phyloP scores from a whole-genome alignment of 176 grass and related monocot species.

The Panicum miliaceum region DNA sequence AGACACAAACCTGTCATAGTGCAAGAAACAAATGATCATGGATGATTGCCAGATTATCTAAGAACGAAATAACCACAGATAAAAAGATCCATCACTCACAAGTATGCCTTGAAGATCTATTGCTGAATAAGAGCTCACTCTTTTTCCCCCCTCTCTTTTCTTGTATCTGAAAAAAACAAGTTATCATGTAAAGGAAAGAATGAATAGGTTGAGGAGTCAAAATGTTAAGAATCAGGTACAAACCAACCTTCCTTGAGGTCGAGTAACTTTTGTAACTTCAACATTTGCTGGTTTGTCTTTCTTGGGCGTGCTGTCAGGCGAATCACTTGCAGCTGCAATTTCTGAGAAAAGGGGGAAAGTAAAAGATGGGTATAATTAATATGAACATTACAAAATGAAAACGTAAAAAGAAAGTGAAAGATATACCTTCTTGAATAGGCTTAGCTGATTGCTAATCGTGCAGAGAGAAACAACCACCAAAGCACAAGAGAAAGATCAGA shows the following conservation, averaged over 20 bases:
- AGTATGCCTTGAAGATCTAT: constrained; percentile 98
- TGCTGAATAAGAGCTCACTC: constrained; percentile 75
- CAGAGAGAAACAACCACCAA: neutral
- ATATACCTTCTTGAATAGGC: constrained; percentile 73
- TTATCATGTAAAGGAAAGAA: constrained; percentile 11
- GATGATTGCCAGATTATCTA: neutral
- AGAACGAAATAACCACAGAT: neutral
- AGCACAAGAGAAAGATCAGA: constrained; percentile 9
- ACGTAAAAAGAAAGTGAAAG: neutral
- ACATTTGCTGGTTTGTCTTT: constrained; percentile 56
- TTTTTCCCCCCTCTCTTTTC: constrained; percentile 93
- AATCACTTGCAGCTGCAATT: constrained; percentile 48
- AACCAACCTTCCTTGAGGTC: constrained; percentile 88
- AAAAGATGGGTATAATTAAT: neutral
- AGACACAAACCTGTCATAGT: neutral
- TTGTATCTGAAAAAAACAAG: constrained; percentile 67
- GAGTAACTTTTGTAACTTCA: constrained; percentile 64
- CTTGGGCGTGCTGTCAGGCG: constrained; percentile 44
- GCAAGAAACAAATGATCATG: neutral
- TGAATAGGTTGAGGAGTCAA: constrained; percentile 4
- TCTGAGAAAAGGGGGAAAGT: constrained; percentile 38
- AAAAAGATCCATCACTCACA: constrained; percentile 49
- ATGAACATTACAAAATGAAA: constrained; percentile 7
- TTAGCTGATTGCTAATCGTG: constrained; percentile 68
- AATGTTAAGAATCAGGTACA: neutral